A percentile compares a stretch with the other conserved stretches of the same genome.
phyloP scores from a whole-genome alignment of 768 basidiomycete species.

The Leccinum subgranulosum region DNA sequence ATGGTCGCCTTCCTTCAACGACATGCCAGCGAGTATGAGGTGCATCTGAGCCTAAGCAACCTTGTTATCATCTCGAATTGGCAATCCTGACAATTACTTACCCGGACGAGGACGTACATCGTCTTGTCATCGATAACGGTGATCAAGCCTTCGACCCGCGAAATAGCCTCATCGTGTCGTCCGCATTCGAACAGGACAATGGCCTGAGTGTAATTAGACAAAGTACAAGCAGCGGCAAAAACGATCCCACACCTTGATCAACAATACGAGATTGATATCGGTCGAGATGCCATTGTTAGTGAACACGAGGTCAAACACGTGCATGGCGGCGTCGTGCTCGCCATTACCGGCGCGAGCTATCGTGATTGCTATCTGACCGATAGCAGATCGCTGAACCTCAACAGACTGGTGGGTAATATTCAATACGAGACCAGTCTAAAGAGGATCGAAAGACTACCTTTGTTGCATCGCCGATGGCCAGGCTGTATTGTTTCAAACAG shows the following conservation, averaged over 20 bases:
- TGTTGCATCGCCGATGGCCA: too few relatives aligned
- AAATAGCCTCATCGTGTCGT: slow-evolving; percentile 4
- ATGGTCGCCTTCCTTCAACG: not conserved
- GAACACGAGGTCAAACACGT: slow-evolving; percentile 11
- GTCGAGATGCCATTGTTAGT: not conserved
- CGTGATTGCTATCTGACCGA: slow-evolving; percentile 9
- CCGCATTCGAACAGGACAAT: slow-evolving; percentile 7
- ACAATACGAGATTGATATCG: slow-evolving; percentile 8
- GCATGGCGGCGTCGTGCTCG: not conserved
- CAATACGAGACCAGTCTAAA: not conserved
- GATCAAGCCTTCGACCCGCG: slow-evolving; percentile 3
- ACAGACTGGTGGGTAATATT: not conserved
- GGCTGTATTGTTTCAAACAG: too few relatives aligned
- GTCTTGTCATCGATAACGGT: not conserved
- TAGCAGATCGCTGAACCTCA: not conserved
- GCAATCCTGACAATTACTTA: not conserved
- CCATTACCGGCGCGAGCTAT: not conserved
- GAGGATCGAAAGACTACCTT: not conserved
- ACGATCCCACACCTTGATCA: slow-evolving; percentile 7
- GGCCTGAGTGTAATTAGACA: not conserved
- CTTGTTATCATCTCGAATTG: not conserved
- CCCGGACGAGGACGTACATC: not conserved
- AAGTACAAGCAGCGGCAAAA: not conserved
- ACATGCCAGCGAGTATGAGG: not conserved
- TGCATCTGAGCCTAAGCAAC: slow-evolving; percentile 6